A percentile compares a stretch with the other conserved stretches of the same genome.
phyloP scores from a whole-genome alignment of 371 early-diverging fungal species.

The Apophysomyces sp. region DNA sequence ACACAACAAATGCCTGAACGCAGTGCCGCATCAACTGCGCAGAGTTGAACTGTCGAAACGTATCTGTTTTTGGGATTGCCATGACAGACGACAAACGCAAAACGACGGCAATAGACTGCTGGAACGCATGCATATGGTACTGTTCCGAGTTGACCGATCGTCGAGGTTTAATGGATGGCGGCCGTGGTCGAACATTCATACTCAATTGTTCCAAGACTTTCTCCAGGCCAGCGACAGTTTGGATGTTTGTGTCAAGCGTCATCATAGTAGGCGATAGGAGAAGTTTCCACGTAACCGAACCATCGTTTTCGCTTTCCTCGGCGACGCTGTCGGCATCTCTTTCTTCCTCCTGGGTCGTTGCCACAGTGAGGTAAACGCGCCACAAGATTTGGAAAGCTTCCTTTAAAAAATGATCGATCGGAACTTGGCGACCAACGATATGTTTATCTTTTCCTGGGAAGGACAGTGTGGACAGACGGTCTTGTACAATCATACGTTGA shows the following conservation, averaged over 20 bases:
- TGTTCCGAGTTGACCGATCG: constrained; percentile 9
- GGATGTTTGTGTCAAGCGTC: constrained; percentile 48
- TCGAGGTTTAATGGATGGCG: constrained; percentile 12
- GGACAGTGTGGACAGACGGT: constrained; percentile 8
- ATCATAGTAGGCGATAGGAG: constrained; percentile 41
- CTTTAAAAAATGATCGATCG: constrained; percentile 17
- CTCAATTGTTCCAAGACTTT: constrained; percentile 44
- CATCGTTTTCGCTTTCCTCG: constrained; percentile 12
- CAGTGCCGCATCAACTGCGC: constrained; percentile 42
- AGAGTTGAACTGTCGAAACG: constrained; percentile 34
- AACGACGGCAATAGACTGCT: constrained; percentile 20
- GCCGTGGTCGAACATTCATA: constrained; percentile 38
- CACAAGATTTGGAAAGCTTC: constrained; percentile 18
- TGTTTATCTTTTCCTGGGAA: constrained; percentile 8
- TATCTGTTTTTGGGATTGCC: constrained; percentile 11
- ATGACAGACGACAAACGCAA: constrained; percentile 14
- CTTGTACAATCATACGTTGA: constrained; percentile 12
- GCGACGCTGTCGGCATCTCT: constrained; percentile 6
- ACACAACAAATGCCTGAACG: constrained; percentile 38
- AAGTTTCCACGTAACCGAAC: constrained; percentile 43
- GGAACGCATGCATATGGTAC: constrained; percentile 21
- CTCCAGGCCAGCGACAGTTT: constrained; percentile 43
- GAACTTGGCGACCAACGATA: background rate
- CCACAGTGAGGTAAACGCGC: constrained; percentile 11
- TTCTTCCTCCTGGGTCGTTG: constrained; percentile 7